Conservation (phyloP, 345 rosid species). For the Euphorbia tirucalli region DNA sequence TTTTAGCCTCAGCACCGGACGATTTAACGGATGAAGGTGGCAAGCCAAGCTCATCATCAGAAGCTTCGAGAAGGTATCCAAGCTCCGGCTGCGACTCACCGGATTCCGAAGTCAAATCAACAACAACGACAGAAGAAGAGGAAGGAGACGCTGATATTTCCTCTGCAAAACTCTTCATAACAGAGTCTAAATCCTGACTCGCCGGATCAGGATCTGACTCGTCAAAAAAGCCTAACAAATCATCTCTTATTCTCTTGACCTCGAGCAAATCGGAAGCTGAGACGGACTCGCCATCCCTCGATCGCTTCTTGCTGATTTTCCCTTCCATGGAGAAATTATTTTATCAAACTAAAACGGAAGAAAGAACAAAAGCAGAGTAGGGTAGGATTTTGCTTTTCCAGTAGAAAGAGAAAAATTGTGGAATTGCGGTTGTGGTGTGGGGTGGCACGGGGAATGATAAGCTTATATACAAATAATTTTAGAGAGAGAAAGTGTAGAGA, state of each 20-base stretch:
- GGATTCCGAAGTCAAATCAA: conserved; percentile 38
- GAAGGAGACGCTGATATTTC: conserved; percentile 19
- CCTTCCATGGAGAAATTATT: conserved; percentile 33
- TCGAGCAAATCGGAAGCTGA: conserved; percentile 30
- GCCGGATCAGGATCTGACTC: conserved; percentile 22
- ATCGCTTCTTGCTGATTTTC: conserved; percentile 37
- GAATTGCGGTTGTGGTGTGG: conserved; percentile 22
- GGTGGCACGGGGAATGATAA: conserved; percentile 30
- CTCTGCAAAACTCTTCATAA: conserved; percentile 29
- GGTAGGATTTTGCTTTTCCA: conserved; percentile 12
- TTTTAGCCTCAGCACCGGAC: background rate
- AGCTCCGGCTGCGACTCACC: conserved; percentile 34
- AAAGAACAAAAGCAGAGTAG: background rate
- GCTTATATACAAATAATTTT: conserved; percentile 46
- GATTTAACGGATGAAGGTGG: conserved; percentile 16
- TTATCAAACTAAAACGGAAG: background rate
- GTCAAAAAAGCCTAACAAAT: conserved; percentile 31
- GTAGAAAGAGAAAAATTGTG: conserved; percentile 12
- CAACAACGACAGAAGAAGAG: conserved; percentile 8
- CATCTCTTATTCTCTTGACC: conserved; percentile 46
- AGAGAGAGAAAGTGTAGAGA: conserved; percentile 30
- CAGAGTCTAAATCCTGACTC: conserved; percentile 23
- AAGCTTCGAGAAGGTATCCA: conserved; percentile 28
- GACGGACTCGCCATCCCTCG: conserved; percentile 37
- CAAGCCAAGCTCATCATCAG: conserved; percentile 31